phyloP scores from a whole-genome alignment of 257 asterid genomes.

The Capsicum chinense region DNA sequence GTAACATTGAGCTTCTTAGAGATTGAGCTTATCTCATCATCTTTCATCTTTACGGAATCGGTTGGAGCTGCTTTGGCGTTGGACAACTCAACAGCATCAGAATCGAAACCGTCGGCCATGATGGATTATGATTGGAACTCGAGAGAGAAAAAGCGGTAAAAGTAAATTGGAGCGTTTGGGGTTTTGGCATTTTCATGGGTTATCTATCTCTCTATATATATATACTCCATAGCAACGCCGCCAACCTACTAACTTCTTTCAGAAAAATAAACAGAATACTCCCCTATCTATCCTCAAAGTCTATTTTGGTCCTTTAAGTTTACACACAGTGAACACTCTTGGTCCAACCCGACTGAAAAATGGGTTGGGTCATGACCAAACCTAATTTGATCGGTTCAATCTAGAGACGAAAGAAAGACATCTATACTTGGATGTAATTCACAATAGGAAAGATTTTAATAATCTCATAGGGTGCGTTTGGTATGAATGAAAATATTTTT shows the following conservation, averaged over 20 bases:
- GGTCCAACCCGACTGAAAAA: neutral
- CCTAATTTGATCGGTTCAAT: too few species aligned
- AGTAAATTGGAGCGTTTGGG: neutral
- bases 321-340: neutral
- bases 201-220: too few species aligned
- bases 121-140: neutral
- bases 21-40: neutral
- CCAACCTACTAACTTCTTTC: too few species aligned
- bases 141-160: neutral
- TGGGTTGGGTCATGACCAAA: too few species aligned
- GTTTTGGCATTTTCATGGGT: too few species aligned
- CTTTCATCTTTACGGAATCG: neutral
- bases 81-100: neutral
- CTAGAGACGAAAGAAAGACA: too few species aligned
- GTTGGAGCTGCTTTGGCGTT: neutral
- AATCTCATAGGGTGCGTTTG: neutral
- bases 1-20: neutral
- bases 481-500: too few species aligned
- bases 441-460: neutral
- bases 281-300: neutral
- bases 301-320: neutral
- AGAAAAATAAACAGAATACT: too few species aligned
- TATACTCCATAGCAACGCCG: too few species aligned
- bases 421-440: too few species aligned
- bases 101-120: constrained; percentile 17